Evolutionary conservation across 2,329 filamentous ascomycete species (phyloP), one percentile per base, ranked within the genome.

Genomic region (Pyricularia grisea): DNA sequence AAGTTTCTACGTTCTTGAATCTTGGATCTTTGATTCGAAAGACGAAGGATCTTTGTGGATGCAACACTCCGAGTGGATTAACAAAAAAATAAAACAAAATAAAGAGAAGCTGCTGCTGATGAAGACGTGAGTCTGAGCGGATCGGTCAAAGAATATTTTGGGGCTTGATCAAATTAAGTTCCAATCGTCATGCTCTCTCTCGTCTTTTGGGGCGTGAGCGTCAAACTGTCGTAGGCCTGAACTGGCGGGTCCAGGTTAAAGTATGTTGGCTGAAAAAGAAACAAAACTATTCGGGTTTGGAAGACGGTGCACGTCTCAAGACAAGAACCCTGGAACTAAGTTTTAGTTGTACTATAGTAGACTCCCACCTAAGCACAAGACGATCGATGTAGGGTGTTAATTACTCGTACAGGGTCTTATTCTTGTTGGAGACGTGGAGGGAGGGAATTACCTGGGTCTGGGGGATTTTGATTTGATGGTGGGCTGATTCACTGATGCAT

Each of bases 401-500:
- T 50, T 50, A 50, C 42, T 50, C 42, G 42, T 50, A 61, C 58
- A 61, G 58, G 23, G 23, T 61, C 14, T 60, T 42, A 20, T n/a
- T 50, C 42, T 50, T n/a, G 9, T 50, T 50, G 42, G 58, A 27
- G 58, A 11, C n/a, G 58, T n/a, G 25, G 23, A 23, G n/a, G 11
- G 58, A 27, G 58, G 25, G 27, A 61, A 23, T 12, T 25, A 27
- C n/a, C 58, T 23, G 27, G 58, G 58, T 27, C n/a, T 10, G n/a
- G 58, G 58, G 58, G 9, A n/a, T 4, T 14, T 23, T 23, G 11
- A 61, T n/a, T 27, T 9, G n/a, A n/a, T 27, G 58, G 58, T 61
- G 58, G 58, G 58, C 58, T 61, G 58, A 61, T 61, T 61, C 58
- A 61, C n/a, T 61, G 58, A 61, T 61, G 58, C 58, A 27, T 61